A percentile compares a stretch with the other conserved stretches of the same genome.
phyloP scores from a whole-genome alignment of 2,329 filamentous ascomycete genomes.

The Echinosphaeria canescens region DNA sequence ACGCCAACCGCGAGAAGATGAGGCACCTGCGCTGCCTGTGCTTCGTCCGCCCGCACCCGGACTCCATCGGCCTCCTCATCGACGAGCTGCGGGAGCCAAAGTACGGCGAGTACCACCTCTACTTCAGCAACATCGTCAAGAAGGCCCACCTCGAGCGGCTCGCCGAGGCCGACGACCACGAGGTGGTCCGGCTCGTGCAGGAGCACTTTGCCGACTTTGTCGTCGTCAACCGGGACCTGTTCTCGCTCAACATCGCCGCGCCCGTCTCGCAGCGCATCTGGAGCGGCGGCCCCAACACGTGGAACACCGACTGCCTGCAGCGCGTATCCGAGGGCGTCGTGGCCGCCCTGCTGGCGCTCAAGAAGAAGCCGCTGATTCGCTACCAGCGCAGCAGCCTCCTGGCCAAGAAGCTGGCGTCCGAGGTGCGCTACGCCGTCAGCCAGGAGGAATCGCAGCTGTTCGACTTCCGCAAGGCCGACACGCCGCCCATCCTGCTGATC shows the following conservation, averaged over 20 bases:
- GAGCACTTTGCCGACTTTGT: constrained; percentile 95
- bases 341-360: constrained; percentile 67
- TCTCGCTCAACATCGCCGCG: constrained; percentile 47
- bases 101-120: constrained; percentile 93
- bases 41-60: constrained; percentile 77
- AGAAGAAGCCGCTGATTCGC: constrained; percentile 89
- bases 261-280: constrained; percentile 60
- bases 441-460: constrained; percentile 96
- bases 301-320: constrained; percentile 78
- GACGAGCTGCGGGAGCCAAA: constrained; percentile 92
- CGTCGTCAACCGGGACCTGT: constrained; percentile 86
- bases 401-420: constrained; percentile 81
- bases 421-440: constrained; percentile 79
- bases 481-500: constrained; percentile 76
- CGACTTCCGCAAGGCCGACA: constrained; percentile 88
- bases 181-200: constrained; percentile 83
- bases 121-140: constrained; percentile 94
- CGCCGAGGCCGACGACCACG: constrained; percentile 92
- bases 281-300: constrained; percentile 62
- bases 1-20: constrained; percentile 85
- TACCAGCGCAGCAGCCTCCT: constrained; percentile 82
- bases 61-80: constrained; percentile 82
- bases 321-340: constrained; percentile 73
- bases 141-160: constrained; percentile 88
- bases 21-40: constrained; percentile 85